Conservation (phyloP, 169 alveolate genomes). For the Plasmodium malariae region DNA sequence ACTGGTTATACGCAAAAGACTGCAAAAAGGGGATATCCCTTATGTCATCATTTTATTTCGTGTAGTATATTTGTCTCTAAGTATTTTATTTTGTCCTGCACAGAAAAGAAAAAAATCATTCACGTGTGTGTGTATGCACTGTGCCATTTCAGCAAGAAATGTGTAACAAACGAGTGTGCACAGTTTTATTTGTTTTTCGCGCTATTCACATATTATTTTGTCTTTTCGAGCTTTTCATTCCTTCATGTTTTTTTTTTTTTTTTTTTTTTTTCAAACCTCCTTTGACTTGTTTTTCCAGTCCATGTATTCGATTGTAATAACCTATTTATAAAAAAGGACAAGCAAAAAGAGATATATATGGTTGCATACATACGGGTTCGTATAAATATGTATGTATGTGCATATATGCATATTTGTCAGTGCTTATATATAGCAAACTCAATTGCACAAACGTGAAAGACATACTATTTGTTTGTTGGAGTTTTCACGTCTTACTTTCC, state of each 20-base stretch:
- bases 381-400: no score
- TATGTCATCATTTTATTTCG: constrained; percentile 16
- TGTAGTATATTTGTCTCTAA: constrained; percentile 52
- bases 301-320: constrained; percentile 56
- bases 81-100: constrained; percentile 54
- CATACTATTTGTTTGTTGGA: no score
- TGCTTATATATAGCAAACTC: background rate
- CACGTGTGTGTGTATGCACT: background rate
- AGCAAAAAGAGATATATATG: background rate
- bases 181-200: background rate
- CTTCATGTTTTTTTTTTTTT: constrained; percentile 11
- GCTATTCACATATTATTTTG: background rate
- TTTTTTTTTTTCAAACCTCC: constrained; percentile 39
- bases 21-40: no score
- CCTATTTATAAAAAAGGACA: constrained; percentile 11
- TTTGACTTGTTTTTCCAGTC: constrained; percentile 75
- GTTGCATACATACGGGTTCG: no score
- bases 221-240: constrained; percentile 7
- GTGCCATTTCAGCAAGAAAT: no score
- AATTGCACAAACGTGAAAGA: background rate
- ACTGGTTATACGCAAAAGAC: no score
- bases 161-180: constrained; percentile 5
- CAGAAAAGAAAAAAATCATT: constrained; percentile 1
- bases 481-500: constrained; percentile 50
- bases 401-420: background rate